phyloP scores from a whole-genome alignment of 495 filamentous ascomycete species.

The Penicillium maclennaniae region DNA sequence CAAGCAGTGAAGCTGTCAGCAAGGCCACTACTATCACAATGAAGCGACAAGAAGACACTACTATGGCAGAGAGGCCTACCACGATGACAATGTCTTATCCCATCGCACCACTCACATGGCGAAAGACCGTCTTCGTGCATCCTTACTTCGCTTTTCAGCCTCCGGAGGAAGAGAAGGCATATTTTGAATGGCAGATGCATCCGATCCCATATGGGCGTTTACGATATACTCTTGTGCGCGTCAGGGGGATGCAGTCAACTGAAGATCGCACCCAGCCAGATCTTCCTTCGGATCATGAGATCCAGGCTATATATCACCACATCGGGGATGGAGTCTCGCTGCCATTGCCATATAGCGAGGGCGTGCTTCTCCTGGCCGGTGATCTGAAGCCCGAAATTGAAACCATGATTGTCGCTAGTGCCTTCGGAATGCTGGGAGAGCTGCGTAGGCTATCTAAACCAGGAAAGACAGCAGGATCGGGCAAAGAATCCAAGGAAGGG shows the following conservation, averaged over 20 bases:
- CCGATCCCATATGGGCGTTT: not conserved
- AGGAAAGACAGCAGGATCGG: not conserved
- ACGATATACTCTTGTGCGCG: conserved; percentile 4
- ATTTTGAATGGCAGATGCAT: conserved; percentile 3
- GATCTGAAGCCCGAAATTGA: not conserved
- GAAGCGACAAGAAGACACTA: not conserved
- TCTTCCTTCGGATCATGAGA: not conserved
- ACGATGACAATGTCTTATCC: not conserved
- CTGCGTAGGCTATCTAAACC: not conserved
- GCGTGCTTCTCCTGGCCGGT: not conserved
- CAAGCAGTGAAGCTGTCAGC: not conserved
- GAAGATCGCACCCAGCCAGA: not conserved
- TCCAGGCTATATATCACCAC: conserved; percentile 4
- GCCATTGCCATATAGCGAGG: conserved; percentile 1
- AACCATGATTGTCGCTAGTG: conserved; percentile 1
- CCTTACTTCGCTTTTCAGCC: not conserved
- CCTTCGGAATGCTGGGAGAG: not conserved
- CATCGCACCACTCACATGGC: not conserved
- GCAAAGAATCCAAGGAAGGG: not conserved
- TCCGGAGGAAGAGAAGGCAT: not conserved
- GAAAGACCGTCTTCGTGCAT: conserved; percentile 1
- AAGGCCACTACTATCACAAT: not conserved
- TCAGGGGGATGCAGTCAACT: not conserved
- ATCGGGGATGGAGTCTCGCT: not conserved
- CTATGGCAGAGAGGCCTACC: not conserved